phyloP scores from a whole-genome alignment of 2,329 filamentous ascomycete species.

The Penicillium freii region DNA sequence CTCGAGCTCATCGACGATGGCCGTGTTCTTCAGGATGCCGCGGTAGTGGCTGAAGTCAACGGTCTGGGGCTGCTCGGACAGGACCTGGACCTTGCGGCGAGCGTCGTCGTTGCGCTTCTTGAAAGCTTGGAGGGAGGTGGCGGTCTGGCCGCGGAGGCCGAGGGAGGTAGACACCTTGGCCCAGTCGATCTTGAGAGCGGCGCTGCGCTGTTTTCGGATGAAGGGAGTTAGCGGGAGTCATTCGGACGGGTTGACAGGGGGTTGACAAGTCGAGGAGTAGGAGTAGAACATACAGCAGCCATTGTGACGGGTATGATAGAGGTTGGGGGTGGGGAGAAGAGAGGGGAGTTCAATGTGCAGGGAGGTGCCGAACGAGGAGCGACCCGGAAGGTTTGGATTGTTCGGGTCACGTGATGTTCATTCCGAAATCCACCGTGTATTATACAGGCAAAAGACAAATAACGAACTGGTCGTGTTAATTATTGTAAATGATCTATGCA shows the following conservation, averaged over 20 bases:
- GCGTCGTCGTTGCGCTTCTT: conserved; percentile 99
- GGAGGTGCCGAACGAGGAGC: conserved; percentile 37
- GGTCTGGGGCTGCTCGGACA: conserved; percentile 78
- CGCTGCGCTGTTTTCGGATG: conserved; percentile 70
- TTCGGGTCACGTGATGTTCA: conserved; percentile 33
- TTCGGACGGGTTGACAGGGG: neutral
- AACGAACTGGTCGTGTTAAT: neutral
- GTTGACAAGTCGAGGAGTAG: neutral
- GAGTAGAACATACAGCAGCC: conserved; percentile 40
- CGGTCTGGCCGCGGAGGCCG: conserved; percentile 93
- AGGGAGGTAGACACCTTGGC: conserved; percentile 89
- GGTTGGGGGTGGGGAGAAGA: conserved; percentile 29
- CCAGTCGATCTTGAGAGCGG: conserved; percentile 99
- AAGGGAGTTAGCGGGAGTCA: conserved; percentile 26
- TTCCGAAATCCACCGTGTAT: conserved; percentile 9
- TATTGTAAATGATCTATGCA: neutral
- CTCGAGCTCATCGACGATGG: conserved; percentile 95
- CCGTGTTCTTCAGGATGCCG: conserved; percentile 88
- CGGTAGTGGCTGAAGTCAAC: conserved; percentile 96
- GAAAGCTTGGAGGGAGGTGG: conserved; percentile 86
- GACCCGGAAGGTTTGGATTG: conserved; percentile 41
- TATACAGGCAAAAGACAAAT: neutral
- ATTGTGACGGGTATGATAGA: conserved; percentile 38
- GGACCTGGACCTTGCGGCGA: conserved; percentile 83
- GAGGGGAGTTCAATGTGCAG: conserved; percentile 36